Base-by-base conservation (phyloP, 768 basidiomycete genomes). In the Hydnum rufescens region DNA sequence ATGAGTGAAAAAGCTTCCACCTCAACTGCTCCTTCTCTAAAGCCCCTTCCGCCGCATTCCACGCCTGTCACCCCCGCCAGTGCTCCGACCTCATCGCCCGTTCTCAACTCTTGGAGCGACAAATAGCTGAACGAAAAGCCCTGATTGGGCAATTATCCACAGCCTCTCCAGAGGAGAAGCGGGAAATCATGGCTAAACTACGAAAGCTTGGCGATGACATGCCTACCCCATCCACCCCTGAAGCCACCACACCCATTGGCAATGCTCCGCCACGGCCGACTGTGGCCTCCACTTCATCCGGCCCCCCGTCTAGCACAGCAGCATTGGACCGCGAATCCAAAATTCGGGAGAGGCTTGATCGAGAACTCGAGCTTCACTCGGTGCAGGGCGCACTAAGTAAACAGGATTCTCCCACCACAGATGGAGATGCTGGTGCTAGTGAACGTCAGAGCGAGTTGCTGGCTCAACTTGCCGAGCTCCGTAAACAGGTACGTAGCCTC, bases 41-140 rank as follows among this genome's bases (percentile, higher is more conserved):
- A 66, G 5, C 52, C 62, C 18, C 46, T 62, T n/a, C 32, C 49
- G n/a, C 19, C 49, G 8, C 31, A 59, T 19, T 43, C 68, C 25
- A 52, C 68, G 32, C 57, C 67, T 32, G 58, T 68, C 23, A 64
- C 71, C 4, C 30, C 82, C 2, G 77, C 74, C 3, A 47, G 13
- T 22, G 13, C 36, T 22, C 36, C 22, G 8, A 13, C 13, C 8
- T 16, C 44, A 13, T 26, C 26, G 44, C 44, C 8, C 82, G 83
- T 63, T 82, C 84, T 60, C 75, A 80, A 55, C 68, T 80, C 34
- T 65, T 87, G 22, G 83, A 88, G 57, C 74, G 81, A 62, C 82
- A 83, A 60, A 88, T 95, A 54, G 72, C 78, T 0, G 86, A 92
- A 65, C 92, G 93, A 66, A 93, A 90, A 64, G 69, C 76, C 1